Evolutionary conservation across 176 grass and related monocot species (phyloP).

Genomic region (Typha latifolia): DNA sequence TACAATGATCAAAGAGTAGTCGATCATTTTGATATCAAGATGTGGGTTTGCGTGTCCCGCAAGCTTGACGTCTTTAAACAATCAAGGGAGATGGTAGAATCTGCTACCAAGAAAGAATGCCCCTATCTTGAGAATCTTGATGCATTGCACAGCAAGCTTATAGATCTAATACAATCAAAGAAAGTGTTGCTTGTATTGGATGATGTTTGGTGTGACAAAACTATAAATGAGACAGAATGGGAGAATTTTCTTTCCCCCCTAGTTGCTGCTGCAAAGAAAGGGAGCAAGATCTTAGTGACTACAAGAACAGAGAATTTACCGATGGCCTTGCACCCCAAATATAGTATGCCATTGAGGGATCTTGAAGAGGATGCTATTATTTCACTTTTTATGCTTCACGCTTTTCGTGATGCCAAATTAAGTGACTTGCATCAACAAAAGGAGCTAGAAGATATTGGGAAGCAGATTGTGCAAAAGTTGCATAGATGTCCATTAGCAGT

Average conservation of each 20-base stretch:
- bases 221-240: background rate
- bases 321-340: background rate
- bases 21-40: background rate
- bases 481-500: conserved; percentile 18
- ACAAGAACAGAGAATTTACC: conserved; percentile 12
- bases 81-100: too few relatives aligned
- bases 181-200: background rate
- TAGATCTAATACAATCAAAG: background rate
- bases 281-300: conserved; percentile 27
- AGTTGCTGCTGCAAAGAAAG: background rate
- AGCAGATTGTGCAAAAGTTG: conserved; percentile 14
- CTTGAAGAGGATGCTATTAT: conserved; percentile 3
- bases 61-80: background rate
- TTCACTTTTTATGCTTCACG: conserved; percentile 21
- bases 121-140: background rate
- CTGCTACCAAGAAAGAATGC: too few relatives aligned
- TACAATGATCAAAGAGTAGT: conserved; percentile 4
- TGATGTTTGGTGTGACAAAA: background rate
- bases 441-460: conserved; percentile 6
- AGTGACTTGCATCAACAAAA: background rate
- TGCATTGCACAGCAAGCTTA: background rate
- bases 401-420: conserved; percentile 6
- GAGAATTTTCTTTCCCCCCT: too few relatives aligned
- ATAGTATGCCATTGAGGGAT: conserved; percentile 1
- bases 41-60: background rate